Evolutionary conservation across 805 yeast species (phyloP), one percentile per base, ranked within the genome.

Genomic region (Cyberlindnera americana): DNA sequence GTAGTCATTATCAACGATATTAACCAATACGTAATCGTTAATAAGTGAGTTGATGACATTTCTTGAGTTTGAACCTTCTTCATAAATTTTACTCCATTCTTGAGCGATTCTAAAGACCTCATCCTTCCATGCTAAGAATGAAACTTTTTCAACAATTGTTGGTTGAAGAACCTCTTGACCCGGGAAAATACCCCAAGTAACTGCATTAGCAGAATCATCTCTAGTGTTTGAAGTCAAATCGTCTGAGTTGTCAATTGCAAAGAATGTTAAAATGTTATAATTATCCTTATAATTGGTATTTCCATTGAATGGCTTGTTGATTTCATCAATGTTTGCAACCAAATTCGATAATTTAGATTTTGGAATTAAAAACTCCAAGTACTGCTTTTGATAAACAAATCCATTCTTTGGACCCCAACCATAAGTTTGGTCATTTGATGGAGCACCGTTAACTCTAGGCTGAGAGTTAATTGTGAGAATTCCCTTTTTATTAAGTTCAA

Each of bases 391-490:
- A 61, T 85, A 93, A 19, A 93, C 83, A 34, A 76, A 68, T 3
- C 99, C 99, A 54, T 82, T 77, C 17, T 73, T 67, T 7, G 99
- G 97, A 34, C 99, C 99, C 99, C 99, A 93, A 3, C 99, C 99
- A 58, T 89, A 83, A 22, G 91, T 80, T 42, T 78, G 68, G 57
- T 90, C 85, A 39, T 70, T 71, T 17, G 96, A 88, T 39, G 67
- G 69, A 18, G 75, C 70, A 6, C 96, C 95, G 60, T 88, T 86
- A 35, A 90, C 77, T 32, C 89, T 78, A n/a, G 97, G 96, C 64
- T 91, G 98, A 10, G 96, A 90, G 64, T 91, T 91, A 58, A 90
- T 75, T 3, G 97, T 88, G 50, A 89, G 66, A 47, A 85, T 76
- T 2, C 88, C 87, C 22, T 72, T 69, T 41, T 65, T 46, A 62